A percentile compares a stretch with the other conserved stretches of the same genome.
Evolutionary conservation across 2,329 filamentous ascomycete species (phyloP).

Genomic region (Pestalotiopsis sp.): DNA sequence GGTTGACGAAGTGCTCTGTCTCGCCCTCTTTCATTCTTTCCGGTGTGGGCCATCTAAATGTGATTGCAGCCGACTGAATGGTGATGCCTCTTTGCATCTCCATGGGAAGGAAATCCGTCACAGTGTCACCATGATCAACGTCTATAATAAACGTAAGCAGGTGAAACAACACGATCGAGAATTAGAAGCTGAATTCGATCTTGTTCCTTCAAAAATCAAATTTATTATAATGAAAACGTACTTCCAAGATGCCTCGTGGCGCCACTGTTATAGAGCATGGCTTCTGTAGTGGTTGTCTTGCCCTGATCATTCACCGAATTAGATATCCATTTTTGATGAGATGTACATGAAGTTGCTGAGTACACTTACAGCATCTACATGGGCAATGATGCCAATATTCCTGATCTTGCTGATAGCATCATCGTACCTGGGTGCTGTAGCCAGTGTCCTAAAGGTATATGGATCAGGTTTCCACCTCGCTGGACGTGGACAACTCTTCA

Average conservation of each 20-base stretch:
- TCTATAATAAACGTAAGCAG: conserved; percentile 49
- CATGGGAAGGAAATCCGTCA: conserved; percentile 94
- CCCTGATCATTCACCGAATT: conserved; percentile 51
- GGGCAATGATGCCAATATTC: conserved; percentile 98
- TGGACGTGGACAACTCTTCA: conserved; percentile 20
- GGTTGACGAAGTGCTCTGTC: conserved; percentile 66
- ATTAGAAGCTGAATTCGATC: not conserved
- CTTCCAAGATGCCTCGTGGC: conserved; percentile 83
- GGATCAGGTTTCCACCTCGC: conserved; percentile 16
- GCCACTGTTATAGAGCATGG: conserved; percentile 97
- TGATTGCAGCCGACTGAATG: conserved; percentile 96
- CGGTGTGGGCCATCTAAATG: conserved; percentile 80
- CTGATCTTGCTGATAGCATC: conserved; percentile 66
- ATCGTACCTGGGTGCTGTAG: conserved; percentile 29
- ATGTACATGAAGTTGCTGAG: not conserved
- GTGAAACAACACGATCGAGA: not conserved
- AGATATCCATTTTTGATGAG: not conserved
- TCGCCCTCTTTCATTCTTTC: conserved; percentile 33
- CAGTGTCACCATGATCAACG: conserved; percentile 94
- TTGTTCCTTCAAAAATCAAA: not conserved
- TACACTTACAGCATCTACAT: conserved; percentile 80
- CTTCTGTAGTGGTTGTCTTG: conserved; percentile 98
- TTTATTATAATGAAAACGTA: conserved; percentile 34
- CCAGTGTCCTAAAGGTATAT: conserved; percentile 18
- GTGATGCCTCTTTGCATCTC: conserved; percentile 93